Evolutionary conservation across 352 stramenopile genomes (phyloP), one percentile per base, ranked within the genome.

Genomic region (Pythium biforme): DNA sequence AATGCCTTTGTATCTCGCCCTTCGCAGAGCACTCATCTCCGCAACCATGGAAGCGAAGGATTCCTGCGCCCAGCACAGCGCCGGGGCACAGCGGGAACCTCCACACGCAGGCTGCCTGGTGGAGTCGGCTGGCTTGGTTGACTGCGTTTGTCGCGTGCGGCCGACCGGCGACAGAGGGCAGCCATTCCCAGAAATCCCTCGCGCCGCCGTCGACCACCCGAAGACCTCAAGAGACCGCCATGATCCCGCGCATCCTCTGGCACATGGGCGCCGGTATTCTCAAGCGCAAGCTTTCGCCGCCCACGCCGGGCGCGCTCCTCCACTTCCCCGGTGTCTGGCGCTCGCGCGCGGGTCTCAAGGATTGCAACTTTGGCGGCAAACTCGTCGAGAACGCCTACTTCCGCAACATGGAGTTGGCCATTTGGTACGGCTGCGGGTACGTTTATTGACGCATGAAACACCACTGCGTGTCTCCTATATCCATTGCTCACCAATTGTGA

Each of bases 171-270:
- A 2, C 22, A 47, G 8, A 47, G 40, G 40, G 40, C 40, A 58
- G 27, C 22, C 53, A 62, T 23, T 59, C 49, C 17, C 39, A 31
- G 27, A 56, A 34, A 27, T 60, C 39, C 39, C 34, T 51, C 17
- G 25, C 23, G 5, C 4, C 45, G 19, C 26, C 31, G 19, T 54
- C 34, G 39, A 47, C 40, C 29, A 29, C 26, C 40, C 40, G 5
- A 59, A 34, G n/a, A 11, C 55, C 25, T 23, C n/a, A 9, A 14
- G 31, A 37, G 31, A 37, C 31, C 20, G 17, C 37, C 31, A 88
- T 87, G 76, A 88, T 90, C 48, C 80, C 78, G 19, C 77, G 80
- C 59, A 85, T 83, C 27, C 59, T 90, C 57, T 90, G 80, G 80
- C 79, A 90, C 74, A 88, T 90, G 80, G 66, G 69, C 56, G 66